Evolutionary conservation across 2,329 filamentous ascomycete genomes (phyloP), one percentile per base, ranked within the genome.

Genomic region (Aspergillus niger): DNA sequence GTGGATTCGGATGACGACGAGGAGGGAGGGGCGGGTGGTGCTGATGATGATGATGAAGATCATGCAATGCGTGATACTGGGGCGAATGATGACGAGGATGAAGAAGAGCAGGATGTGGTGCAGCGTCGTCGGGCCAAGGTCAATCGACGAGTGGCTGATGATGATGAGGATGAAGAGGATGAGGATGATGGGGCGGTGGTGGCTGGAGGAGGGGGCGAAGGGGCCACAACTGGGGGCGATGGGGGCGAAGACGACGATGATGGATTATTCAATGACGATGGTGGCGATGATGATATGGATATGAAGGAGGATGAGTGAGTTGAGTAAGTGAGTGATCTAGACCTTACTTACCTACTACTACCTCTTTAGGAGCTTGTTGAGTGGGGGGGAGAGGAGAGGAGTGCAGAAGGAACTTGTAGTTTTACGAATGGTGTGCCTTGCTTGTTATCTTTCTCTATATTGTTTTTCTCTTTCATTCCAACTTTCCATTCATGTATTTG

Each of bases 1-100:
- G 89, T 91, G 48, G 90, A 94, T 64, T 91, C 89, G 62, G 89
- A 91, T 49, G 71, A 72, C 2, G 71, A 73, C 11, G 71, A 71
- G 7, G 85, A 85, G 11, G 82, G 82, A 3, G 80, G 75, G 26
- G 76, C 76, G 44, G 74, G 66, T 17, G 26, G 6, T 26, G 26
- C 69, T 69, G 7, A 68, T 61, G 20, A 20, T 20, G 20, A 20
- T 20, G 51, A 68, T 48, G 57, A 70, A 7, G 71, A 72, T 43
- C 70, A 74, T 36, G 63, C 73, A 47, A 73, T 72, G 63, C 64
- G 62, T 7, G 72, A 72, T 26, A 32, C 26, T 22, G 53, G 39
- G 39, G 53, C 53, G 41, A 41, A 55, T 66, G 53, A 54, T 5
- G 58, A 48, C 6, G 84, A 82, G 24, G 69, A 36, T 15, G 32